These are phyloP conservation scores for Xylariaceae sp. DNA, from an alignment of 2,329 filamentous ascomycete genomes.

Conservation along the genomic window DNA sequence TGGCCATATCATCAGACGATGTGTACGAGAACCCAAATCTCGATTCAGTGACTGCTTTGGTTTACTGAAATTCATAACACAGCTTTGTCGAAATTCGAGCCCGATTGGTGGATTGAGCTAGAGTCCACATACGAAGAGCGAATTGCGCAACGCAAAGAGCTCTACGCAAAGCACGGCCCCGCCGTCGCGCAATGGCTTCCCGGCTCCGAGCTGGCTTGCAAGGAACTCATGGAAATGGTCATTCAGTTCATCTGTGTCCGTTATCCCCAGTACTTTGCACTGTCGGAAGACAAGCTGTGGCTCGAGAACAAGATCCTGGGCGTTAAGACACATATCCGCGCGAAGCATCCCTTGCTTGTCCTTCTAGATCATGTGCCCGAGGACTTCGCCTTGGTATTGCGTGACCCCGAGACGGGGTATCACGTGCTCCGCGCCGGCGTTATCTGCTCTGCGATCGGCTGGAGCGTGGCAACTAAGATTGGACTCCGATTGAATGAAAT, in stretches of 20 bases:
- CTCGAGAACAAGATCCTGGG: constrained; percentile 67
- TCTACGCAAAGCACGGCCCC: constrained; percentile 61
- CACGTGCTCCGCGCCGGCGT: constrained; percentile 73
- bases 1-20: constrained; percentile 90
- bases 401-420: constrained; percentile 64
- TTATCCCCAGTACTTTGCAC: constrained; percentile 70
- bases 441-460: constrained; percentile 75
- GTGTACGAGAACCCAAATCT: constrained; percentile 54
- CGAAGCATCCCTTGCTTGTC: constrained; percentile 62
- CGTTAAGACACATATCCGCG: constrained; percentile 56
- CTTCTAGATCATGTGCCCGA: constrained; percentile 77
- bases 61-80: constrained; percentile 2
- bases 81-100: constrained; percentile 75
- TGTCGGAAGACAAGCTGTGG: constrained; percentile 50
- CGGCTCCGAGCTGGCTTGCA: constrained; percentile 73
- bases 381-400: constrained; percentile 74
- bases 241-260: constrained; percentile 74
- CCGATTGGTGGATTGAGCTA: constrained; percentile 86
- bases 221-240: constrained; percentile 83
- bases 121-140: constrained; percentile 66
- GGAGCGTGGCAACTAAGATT: constrained; percentile 72
- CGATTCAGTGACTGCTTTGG: not conserved
- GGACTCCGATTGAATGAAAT: constrained; percentile 66
- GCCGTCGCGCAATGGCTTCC: constrained; percentile 65
- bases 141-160: constrained; percentile 62